Percentiles rank a stretch among this genome's conserved stretches.
Evolutionary conservation across 2,329 filamentous ascomycete genomes (phyloP).

Genomic region (Chaetomium globosum): DNA sequence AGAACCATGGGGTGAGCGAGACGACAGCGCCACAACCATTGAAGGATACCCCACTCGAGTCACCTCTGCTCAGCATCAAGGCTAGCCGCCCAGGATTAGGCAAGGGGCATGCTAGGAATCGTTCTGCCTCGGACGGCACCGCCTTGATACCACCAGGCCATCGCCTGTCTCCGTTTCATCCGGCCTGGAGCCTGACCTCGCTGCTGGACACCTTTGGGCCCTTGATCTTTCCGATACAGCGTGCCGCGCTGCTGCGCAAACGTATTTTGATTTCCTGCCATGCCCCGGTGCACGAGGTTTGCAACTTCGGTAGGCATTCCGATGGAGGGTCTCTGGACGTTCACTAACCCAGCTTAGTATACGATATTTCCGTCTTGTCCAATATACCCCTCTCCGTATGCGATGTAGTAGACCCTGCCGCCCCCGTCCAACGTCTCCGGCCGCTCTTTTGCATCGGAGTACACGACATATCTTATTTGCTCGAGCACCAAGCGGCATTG

Average conservation of each 20-base stretch:
- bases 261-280: constrained; percentile 85
- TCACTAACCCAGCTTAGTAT: constrained; percentile 61
- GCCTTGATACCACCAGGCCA: constrained; percentile 63
- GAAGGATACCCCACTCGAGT: constrained; percentile 56
- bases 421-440: constrained; percentile 66
- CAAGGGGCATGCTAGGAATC: constrained; percentile 56
- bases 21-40: constrained; percentile 44
- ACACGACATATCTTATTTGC: constrained; percentile 82
- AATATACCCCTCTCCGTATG: constrained; percentile 77
- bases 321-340: background rate
- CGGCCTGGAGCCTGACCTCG: constrained; percentile 77
- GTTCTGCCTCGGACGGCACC: constrained; percentile 64
- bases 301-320: constrained; percentile 75
- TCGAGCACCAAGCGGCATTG: constrained; percentile 53
- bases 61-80: constrained; percentile 54
- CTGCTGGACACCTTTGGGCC: constrained; percentile 86
- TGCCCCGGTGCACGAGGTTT: constrained; percentile 80
- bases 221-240: constrained; percentile 85
- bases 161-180: constrained; percentile 75
- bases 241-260: constrained; percentile 82
- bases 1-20: constrained; percentile 55
- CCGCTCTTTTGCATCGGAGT: constrained; percentile 93
- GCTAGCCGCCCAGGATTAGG: constrained; percentile 43
- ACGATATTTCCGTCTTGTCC: constrained; percentile 88
- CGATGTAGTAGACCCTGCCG: constrained; percentile 66